Evolutionary conservation across 768 basidiomycete genomes (phyloP), one percentile per base, ranked within the genome.

Genomic region (Cubamyces sp.): DNA sequence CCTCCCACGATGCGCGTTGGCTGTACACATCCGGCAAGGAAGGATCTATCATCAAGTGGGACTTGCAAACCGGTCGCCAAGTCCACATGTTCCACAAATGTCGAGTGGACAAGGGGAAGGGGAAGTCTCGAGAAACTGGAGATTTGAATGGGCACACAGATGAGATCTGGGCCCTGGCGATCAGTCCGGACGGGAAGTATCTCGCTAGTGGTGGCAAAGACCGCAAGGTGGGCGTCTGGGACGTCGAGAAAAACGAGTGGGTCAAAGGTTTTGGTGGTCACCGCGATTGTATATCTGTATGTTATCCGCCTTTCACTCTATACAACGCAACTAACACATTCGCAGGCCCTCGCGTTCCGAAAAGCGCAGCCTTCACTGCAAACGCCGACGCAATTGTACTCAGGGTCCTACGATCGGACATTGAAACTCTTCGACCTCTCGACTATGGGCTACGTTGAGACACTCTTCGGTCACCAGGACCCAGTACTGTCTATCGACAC

Each of bases 401-500:
- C 88, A 18, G 85, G 83, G 41, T 90, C 93, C 18, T 86, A 87
- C 71, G 92, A 98, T 73, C 90, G 96, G 15, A 94, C 95, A 0
- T 71, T 97, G 58, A 96, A 96, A 74, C 79, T 98, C 3, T 96
- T 90, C 74, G 96, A 91, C 72, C 77, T 84, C 48, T 82, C 78
- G 11, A 91, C 92, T 5, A 84, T 96, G 82, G 94, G 93, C 11
- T 94, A 95, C 69, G 89, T 98, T 58, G 96, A 99, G 74, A 98
- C 96, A 8, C 79, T 98, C 4, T 99, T 96, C 71, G 97, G 97
- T 1, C 97, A 99, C 72, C 96, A 98, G 76, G 96, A 98, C 70
- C 83, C 85, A 28, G 85, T 97, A 28, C 78, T 91, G 16, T 79
- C 82, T 4, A 69, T 99, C 5, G 92, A 95, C 64, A 82, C 93